These are phyloP conservation scores for Ilex paraguariensis DNA, from an alignment of 305 asterid genomes.

Conservation along the genomic window DNA sequence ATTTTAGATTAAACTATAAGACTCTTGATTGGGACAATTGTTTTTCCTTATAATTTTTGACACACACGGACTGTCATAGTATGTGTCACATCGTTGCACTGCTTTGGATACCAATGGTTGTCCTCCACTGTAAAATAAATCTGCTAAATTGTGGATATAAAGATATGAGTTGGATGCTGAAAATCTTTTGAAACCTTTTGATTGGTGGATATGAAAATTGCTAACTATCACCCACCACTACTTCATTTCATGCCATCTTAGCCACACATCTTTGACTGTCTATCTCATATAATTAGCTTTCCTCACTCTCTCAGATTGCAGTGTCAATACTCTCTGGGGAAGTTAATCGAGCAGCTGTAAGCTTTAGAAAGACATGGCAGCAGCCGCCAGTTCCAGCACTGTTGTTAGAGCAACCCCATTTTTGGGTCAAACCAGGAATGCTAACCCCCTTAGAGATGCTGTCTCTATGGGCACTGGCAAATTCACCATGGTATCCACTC, in stretches of 20 bases:
- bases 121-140: too few relatives aligned
- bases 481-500: constrained; percentile 48
- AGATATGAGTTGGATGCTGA: constrained; percentile 37
- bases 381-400: constrained; percentile 53
- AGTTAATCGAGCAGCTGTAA: constrained; percentile 2
- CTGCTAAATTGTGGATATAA: constrained; percentile 32
- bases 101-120: too few relatives aligned
- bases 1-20: too few relatives aligned
- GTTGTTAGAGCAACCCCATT: constrained; percentile 65
- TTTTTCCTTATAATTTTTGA: too few relatives aligned
- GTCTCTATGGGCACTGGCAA: constrained; percentile 54
- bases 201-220: constrained; percentile 36
- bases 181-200: constrained; percentile 38
- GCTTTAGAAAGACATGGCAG: constrained; percentile 34
- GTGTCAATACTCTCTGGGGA: not conserved
- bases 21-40: too few relatives aligned
- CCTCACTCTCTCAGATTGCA: constrained; percentile 1
- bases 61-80: too few relatives aligned
- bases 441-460: constrained; percentile 56
- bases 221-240: constrained; percentile 35
- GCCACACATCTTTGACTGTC: constrained; percentile 29
- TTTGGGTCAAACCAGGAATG: constrained; percentile 66
- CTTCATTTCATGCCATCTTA: constrained; percentile 28
- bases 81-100: too few relatives aligned
- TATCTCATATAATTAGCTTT: constrained; percentile 13